Percentiles rank a stretch among this genome's conserved stretches.
phyloP scores from a whole-genome alignment of 1,139 yeast species.

The Lizanozyma gosingica region DNA sequence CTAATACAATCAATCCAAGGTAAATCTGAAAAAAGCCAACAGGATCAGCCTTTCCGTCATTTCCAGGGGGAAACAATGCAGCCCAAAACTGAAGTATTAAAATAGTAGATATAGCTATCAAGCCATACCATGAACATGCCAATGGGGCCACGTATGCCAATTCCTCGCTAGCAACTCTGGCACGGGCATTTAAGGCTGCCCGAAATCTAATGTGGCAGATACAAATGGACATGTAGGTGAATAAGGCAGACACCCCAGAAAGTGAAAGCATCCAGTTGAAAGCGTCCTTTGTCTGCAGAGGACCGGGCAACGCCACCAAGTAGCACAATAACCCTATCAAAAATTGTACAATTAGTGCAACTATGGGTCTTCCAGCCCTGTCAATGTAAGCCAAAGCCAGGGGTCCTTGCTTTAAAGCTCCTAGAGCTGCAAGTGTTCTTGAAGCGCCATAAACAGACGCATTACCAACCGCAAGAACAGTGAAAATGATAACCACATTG shows the following conservation, averaged over 20 bases:
- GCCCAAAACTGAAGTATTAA: constrained; percentile 32
- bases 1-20: constrained; percentile 22
- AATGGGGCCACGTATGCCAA: constrained; percentile 18
- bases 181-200: constrained; percentile 18
- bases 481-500: constrained; percentile 23
- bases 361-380: constrained; percentile 26
- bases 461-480: constrained; percentile 26
- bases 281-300: constrained; percentile 14
- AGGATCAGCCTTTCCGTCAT: constrained; percentile 23
- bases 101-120: constrained; percentile 16
- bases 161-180: constrained; percentile 23
- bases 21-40: constrained; percentile 23
- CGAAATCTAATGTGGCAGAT: constrained; percentile 24
- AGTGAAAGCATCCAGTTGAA: constrained; percentile 18
- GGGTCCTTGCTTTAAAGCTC: constrained; percentile 28
- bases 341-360: constrained; percentile 18
- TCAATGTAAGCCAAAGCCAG: constrained; percentile 22
- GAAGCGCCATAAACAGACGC: constrained; percentile 30
- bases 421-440: constrained; percentile 26
- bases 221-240: constrained; percentile 23
- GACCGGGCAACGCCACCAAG: constrained; percentile 24
- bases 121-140: constrained; percentile 24
- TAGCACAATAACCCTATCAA: constrained; percentile 22
- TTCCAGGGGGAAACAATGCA: constrained; percentile 28
- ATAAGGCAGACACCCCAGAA: constrained; percentile 16